Base-by-base conservation (phyloP, 2,329 filamentous ascomycete genomes). In the Diaporthe australafricana region DNA sequence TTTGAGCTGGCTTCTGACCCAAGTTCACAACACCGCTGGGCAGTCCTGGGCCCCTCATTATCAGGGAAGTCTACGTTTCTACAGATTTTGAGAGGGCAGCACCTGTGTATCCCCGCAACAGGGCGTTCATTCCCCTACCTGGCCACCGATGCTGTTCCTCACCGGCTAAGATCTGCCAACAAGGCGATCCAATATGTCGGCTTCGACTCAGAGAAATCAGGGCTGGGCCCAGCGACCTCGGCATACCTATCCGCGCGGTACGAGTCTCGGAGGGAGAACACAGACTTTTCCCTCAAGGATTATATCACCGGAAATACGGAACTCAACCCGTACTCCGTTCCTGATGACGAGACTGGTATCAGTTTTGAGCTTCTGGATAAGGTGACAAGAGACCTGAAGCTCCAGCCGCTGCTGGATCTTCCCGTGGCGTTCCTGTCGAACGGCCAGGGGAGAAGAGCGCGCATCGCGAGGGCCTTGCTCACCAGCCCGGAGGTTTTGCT, bases 361-460 rank as follows among this genome's bases (percentile, higher is more conserved):
- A 86, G 90, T 53, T 77, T 83, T 30, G 75, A 81, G 5, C 81
- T 90, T 0, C 81, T 97, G 48, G 81, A 87, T 17, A 86, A 88
- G 11, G 90, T 98, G 0, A 88, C 95, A 20, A 79, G 80, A 8
- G 92, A 97, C 76, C 83, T 99, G 70, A 88, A 89, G 63, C 84
- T 99, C 17, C 84, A 87, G 0, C 84, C 87, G 11, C 85, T 98
- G 56, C 84, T 97, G 1, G 88, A 93, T 48, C 92, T 98, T 79
- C 95, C 96, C 0, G 93, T 98, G 9, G 90, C 93, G 30, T 97
- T 96, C 80, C 83, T 99, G 69, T 98, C 95, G 80, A 98, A 98
- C 81, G 96, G 96, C 0, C 96, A 99, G 82, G 96, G 93, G 8
- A 87, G 96, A 74, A 87, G 96, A 69, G 93, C 96, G 9, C 90